Evolutionary conservation across 345 rosid genomes (phyloP).

Genomic region (Arabidopsis suecica): DNA sequence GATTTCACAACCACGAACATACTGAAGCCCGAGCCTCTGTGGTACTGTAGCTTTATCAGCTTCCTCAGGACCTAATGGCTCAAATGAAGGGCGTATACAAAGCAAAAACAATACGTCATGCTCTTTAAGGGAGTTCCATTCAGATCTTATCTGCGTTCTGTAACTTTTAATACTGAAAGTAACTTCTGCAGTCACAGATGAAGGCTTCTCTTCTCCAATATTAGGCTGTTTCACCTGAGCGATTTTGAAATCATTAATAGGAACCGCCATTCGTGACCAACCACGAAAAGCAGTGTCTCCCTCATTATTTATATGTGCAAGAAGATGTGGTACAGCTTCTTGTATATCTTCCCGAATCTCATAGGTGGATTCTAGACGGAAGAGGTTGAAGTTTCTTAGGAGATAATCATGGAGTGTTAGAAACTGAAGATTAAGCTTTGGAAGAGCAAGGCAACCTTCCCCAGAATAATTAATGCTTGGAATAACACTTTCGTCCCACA

Average conservation of each 20-base stretch:
- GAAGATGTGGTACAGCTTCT: constrained; percentile 96
- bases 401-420: constrained; percentile 97
- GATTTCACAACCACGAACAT: constrained; percentile 94
- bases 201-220: constrained; percentile 97
- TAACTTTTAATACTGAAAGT: constrained; percentile 93
- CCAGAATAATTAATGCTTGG: constrained; percentile 99
- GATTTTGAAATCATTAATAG: constrained; percentile 75
- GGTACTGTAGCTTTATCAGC: constrained; percentile 92
- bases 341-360: constrained; percentile 99
- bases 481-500: constrained; percentile 99
- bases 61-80: constrained; percentile 95
- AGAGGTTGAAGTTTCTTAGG: constrained; percentile 92
- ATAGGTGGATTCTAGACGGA: constrained; percentile 97
- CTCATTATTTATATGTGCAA: constrained; percentile 82
- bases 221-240: constrained; percentile 90
- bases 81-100: constrained; percentile 87
- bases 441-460: constrained; percentile 99
- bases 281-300: constrained; percentile 97
- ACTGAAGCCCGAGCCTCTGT: constrained; percentile 91
- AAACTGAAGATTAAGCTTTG: constrained; percentile 96
- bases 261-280: constrained; percentile 99
- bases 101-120: constrained; percentile 97
- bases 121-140: constrained; percentile 97
- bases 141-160: constrained; percentile 83
- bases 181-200: constrained; percentile 82